Conservation (phyloP, 331 rosid genomes). For the Rhamnella rubrinervis region DNA sequence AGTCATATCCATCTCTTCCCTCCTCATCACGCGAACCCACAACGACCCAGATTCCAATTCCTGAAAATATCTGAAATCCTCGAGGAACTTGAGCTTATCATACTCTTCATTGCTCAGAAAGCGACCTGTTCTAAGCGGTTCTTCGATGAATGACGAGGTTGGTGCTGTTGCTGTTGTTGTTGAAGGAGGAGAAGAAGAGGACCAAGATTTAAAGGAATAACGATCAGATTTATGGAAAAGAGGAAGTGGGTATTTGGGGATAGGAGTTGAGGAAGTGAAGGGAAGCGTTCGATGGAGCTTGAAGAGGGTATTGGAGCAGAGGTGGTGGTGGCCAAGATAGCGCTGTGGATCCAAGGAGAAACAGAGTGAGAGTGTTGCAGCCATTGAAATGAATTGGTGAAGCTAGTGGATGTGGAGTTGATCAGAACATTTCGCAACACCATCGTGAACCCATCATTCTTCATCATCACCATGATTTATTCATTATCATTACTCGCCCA, state of each 20-base stretch:
- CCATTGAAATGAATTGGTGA: constrained; percentile 41
- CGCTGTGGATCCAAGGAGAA: constrained; percentile 48
- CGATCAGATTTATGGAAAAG: constrained; percentile 15
- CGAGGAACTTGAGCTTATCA: constrained; percentile 52
- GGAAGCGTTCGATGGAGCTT: constrained; percentile 28
- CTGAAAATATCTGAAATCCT: constrained; percentile 43
- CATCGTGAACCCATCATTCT: not conserved
- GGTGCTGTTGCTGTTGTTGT: constrained; percentile 10
- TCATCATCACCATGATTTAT: not conserved
- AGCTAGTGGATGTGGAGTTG: constrained; percentile 4
- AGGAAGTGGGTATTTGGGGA: constrained; percentile 32
- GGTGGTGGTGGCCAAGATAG: constrained; percentile 20
- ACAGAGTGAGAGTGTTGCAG: constrained; percentile 51
- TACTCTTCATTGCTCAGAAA: constrained; percentile 64
- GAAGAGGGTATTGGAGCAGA: constrained; percentile 14
- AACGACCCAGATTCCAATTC: constrained; percentile 69
- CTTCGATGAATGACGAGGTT: constrained; percentile 29
- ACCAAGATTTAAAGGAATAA: constrained; percentile 45
- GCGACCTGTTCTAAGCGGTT: constrained; percentile 55
- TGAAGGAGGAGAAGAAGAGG: constrained; percentile 38
- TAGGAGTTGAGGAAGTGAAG: constrained; percentile 17
- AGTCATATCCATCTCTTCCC: constrained; percentile 50
- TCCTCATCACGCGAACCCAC: constrained; percentile 75
- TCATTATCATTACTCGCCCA: not conserved
- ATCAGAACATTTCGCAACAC: not conserved